Evolutionary conservation across 805 yeast species (phyloP), one percentile per base, ranked within the genome.

Genomic region (Candida ipomoeae): DNA sequence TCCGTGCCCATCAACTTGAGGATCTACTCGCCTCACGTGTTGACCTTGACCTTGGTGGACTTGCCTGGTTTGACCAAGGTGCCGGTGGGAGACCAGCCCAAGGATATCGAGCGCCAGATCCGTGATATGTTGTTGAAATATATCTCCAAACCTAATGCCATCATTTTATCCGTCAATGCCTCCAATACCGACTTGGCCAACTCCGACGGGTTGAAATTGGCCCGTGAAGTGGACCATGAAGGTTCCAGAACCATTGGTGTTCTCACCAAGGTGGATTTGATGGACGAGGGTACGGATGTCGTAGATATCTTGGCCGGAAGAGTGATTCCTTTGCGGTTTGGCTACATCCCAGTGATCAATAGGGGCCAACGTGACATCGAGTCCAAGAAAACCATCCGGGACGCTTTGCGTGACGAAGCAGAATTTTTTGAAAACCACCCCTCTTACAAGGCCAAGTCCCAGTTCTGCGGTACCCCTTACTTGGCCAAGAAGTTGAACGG

Each of bases 71-170:
- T 94, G 63, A 94, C 99, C 38, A 94, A 94, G 67, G 99, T 94
- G 36, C 99, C 99, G 3, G 97, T 94, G 49, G 99, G 99, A 45
- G 99, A 94, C 71, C 99, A 94, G 71, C 99, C 99, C 49, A 86
- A 87, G 62, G 99, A 94, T 69, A 94, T 94, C 58, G 99, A 94
- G 73, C 83, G 80, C 57, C 97, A 89, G 71, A 94, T 94, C 62
- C 84, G 90, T 64, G 96, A 90, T 56, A 85, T 94, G 89, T 77
- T 94, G 44, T 78, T 94, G 79, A 91, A 90, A 69, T 94, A 86
- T 66, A 91, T 94, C 57, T 85, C 96, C 26, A 90, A 90, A 62
- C 98, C 98, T 51, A 92, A 94, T 63, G 96, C 97, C 54, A 88
- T 94, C 57, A 86, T 94, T 52, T 77, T 94, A 49, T 92, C 97